A percentile compares a stretch with the other conserved stretches of the same genome.
phyloP scores from a whole-genome alignment of 768 basidiomycete species.

The Mycena haematopus region DNA sequence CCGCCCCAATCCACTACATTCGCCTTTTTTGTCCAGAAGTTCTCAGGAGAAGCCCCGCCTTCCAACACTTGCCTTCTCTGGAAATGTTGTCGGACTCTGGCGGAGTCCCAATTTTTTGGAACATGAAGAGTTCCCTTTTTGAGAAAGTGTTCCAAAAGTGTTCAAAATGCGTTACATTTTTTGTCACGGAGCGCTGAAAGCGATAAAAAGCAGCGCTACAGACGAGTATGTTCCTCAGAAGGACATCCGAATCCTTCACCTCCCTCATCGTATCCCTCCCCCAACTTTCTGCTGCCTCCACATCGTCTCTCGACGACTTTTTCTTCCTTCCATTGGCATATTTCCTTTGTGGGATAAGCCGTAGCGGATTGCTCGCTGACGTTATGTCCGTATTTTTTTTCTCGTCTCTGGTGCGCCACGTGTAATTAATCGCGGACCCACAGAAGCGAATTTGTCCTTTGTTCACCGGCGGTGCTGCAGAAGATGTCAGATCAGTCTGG shows the following conservation, averaged over 20 bases:
- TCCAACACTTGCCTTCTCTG: background rate
- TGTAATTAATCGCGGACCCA: conserved; percentile 11
- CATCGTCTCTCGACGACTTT: conserved; percentile 4
- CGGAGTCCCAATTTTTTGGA: background rate
- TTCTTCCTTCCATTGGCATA: conserved; percentile 13
- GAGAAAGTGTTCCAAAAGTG: background rate
- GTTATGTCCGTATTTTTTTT: conserved; percentile 16
- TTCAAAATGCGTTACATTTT: background rate
- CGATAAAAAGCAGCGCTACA: conserved; percentile 20
- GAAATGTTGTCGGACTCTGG: conserved; percentile 1
- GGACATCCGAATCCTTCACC: conserved; percentile 5
- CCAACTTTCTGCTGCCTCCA: background rate
- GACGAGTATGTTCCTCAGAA: conserved; percentile 2
- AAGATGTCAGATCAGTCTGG: conserved; percentile 11
- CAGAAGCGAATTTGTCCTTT: conserved; percentile 14
- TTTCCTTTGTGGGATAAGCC: conserved; percentile 22
- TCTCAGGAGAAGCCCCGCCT: background rate
- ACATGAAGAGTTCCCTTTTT: conserved; percentile 2
- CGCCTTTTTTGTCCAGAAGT: conserved; percentile 5
- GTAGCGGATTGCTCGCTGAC: conserved; percentile 22
- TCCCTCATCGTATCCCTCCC: background rate
- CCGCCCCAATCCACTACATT: conserved; percentile 6
- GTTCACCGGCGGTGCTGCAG: conserved; percentile 11
- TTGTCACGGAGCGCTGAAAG: conserved; percentile 7
- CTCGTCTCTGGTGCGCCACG: conserved; percentile 15